phyloP scores from a whole-genome alignment of 106 monocot genomes.

The Apostasia ramifera region DNA sequence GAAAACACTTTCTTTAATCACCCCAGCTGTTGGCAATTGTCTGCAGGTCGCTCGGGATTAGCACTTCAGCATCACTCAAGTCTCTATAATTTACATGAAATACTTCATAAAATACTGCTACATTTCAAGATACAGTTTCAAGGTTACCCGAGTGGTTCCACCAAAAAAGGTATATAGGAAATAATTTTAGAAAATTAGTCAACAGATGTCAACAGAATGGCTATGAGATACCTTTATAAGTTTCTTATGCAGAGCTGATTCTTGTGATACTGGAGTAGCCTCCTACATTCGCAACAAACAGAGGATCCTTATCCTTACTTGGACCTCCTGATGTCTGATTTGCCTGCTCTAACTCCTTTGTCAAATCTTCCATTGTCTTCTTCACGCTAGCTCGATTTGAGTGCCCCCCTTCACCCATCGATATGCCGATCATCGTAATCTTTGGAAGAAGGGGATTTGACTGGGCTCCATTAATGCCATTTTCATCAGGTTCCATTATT shows the following conservation, averaged over 20 bases:
- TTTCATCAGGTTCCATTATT: constrained; percentile 1
- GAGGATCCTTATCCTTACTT: constrained; percentile 59
- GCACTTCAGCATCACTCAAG: no score
- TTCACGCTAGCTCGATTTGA: constrained; percentile 70
- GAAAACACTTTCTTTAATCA: no score
- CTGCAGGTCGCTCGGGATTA: no score
- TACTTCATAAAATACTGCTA: no score
- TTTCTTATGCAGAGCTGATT: constrained; percentile 27
- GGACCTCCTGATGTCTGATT: constrained; percentile 16
- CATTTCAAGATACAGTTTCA: not conserved
- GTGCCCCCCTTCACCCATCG: constrained; percentile 59
- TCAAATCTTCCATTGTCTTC: constrained; percentile 79
- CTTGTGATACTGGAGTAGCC: constrained; percentile 76
- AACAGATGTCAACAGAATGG: no score
- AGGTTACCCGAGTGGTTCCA: no score
- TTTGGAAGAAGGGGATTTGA: constrained; percentile 77
- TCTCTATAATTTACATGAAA: no score
- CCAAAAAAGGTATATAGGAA: no score
- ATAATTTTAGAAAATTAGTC: no score
- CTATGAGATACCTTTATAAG: not conserved
- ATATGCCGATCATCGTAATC: constrained; percentile 90
- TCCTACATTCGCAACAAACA: constrained; percentile 91
- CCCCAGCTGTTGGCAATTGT: no score
- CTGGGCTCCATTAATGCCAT: constrained; percentile 11
- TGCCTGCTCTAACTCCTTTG: constrained; percentile 66